These are phyloP conservation scores for Incumbomyces lentus DNA, from an alignment of 2,329 filamentous ascomycete genomes.

Conservation along the genomic window DNA sequence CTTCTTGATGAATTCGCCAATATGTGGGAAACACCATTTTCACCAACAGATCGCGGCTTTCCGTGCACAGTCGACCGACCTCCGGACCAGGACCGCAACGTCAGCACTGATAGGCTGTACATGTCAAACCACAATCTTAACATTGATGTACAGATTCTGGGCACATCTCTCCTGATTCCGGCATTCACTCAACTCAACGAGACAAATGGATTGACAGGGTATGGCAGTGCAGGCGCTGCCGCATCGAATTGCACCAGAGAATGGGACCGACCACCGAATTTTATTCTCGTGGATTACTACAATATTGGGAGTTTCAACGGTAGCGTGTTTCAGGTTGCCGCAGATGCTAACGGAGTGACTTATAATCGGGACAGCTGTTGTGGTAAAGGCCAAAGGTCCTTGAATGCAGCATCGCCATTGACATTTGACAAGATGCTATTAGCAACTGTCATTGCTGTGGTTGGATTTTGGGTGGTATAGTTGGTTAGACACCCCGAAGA, in stretches of 20 bases:
- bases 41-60: conserved; percentile 57
- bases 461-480: not conserved
- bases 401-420: not conserved
- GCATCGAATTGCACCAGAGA: conserved; percentile 51
- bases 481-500: not conserved
- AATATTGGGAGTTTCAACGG: conserved; percentile 59
- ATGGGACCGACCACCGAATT: conserved; percentile 64
- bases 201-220: conserved; percentile 58
- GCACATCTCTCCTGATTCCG: conserved; percentile 56
- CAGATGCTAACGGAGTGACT: conserved; percentile 60
- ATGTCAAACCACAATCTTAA: conserved; percentile 90
- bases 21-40: conserved; percentile 86
- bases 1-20: conserved; percentile 79
- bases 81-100: conserved; percentile 39
- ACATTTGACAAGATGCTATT: not conserved
- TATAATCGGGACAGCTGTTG: conserved; percentile 43
- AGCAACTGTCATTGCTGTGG: not conserved
- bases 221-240: conserved; percentile 55
- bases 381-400: not conserved
- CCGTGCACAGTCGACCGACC: conserved; percentile 73
- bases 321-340: conserved; percentile 67
- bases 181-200: conserved; percentile 58
- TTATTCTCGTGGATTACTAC: conserved; percentile 73
- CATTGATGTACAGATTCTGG: conserved; percentile 58
- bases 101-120: conserved; percentile 57